Evolutionary conservation across 2,329 filamentous ascomycete species (phyloP), one percentile per base, ranked within the genome.

Genomic region (Dactylonectria estremocensis): DNA sequence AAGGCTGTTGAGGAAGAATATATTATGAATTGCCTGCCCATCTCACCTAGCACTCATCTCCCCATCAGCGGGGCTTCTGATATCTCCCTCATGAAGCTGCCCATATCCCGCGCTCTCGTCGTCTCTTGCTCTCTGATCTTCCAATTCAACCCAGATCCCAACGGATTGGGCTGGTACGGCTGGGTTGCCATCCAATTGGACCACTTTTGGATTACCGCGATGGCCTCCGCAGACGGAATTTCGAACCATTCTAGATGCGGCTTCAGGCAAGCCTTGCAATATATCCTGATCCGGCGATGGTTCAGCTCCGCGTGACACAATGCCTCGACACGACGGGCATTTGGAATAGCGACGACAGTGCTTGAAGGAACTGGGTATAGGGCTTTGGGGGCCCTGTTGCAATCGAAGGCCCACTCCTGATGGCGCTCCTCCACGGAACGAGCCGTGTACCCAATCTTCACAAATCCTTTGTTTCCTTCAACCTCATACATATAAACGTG

Each of bases 171-270:
- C 45, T 24, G n/a, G 45, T 48, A 48, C 20, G 18, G 45, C 2
- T 18, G 0, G 45, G 45, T 48, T 48, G 11, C 45, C 45, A 48
- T 48, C 45, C 45, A 48, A 22, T 22, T 48, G 11, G 45, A 48
- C 45, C 45, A 48, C 45, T 24, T 48, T 48, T 48, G 8, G 18
- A 48, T 48, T 9, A 48, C 45, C 18, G 45, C 45, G 22, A 48
- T 14, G 18, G 20, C 45, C 20, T 48, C 45, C 20, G 20, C 18
- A 48, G 45, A 24, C 18, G 45, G n/a, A 24, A 48, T 48, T 13
- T 48, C 45, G 45, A 48, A 48, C 45, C 45, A 48, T 48, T 48
- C 45, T 48, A 48, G 45, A 24, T 48, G 45, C 45, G 20, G 45
- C 45, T 48, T 48, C 20, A 48, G 18, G 45, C 45, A 48, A 22